Evolutionary conservation across 306 rosid genomes (phyloP).

Genomic region (apple (Malus domestica)): DNA sequence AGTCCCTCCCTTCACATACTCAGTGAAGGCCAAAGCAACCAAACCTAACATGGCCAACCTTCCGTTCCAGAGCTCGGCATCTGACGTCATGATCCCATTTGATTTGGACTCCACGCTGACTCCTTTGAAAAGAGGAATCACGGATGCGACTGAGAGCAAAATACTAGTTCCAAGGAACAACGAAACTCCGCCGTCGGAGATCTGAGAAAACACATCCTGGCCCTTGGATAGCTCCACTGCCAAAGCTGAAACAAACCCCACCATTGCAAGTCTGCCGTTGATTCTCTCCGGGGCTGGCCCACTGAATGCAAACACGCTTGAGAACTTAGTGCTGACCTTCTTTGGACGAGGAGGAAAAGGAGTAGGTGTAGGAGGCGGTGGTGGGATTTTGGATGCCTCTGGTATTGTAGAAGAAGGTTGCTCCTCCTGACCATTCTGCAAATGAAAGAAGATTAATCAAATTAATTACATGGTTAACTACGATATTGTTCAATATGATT

Average conservation of each 20-base stretch:
- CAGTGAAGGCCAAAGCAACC: slow-evolving; percentile 22
- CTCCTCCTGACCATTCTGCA: slow-evolving; percentile 1
- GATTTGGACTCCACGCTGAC: slow-evolving; percentile 68
- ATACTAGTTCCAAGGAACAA: slow-evolving; percentile 61
- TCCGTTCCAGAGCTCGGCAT: slow-evolving; percentile 80
- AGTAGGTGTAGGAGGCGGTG: neutral
- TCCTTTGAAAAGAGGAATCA: slow-evolving; percentile 61
- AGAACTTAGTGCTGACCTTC: slow-evolving; percentile 55
- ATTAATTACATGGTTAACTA: neutral
- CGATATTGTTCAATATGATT: no score
- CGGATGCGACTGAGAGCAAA: slow-evolving; percentile 51
- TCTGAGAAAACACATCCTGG: slow-evolving; percentile 52
- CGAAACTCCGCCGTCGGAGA: slow-evolving; percentile 56
- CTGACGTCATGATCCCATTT: slow-evolving; percentile 44
- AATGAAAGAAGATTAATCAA: neutral
- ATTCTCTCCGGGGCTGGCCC: slow-evolving; percentile 94
- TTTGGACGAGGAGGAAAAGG: slow-evolving; percentile 7
- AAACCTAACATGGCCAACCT: slow-evolving; percentile 75
- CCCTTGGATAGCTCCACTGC: slow-evolving; percentile 60
- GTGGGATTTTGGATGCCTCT: neutral
- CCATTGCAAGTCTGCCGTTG: slow-evolving; percentile 86
- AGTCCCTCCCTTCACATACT: slow-evolving; percentile 61
- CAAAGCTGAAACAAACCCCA: slow-evolving; percentile 64
- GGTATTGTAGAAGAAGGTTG: neutral
- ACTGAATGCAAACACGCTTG: slow-evolving; percentile 54